phyloP scores from a whole-genome alignment of 192 early-diverging fungal genomes.

The Allomyces javanicus region DNA sequence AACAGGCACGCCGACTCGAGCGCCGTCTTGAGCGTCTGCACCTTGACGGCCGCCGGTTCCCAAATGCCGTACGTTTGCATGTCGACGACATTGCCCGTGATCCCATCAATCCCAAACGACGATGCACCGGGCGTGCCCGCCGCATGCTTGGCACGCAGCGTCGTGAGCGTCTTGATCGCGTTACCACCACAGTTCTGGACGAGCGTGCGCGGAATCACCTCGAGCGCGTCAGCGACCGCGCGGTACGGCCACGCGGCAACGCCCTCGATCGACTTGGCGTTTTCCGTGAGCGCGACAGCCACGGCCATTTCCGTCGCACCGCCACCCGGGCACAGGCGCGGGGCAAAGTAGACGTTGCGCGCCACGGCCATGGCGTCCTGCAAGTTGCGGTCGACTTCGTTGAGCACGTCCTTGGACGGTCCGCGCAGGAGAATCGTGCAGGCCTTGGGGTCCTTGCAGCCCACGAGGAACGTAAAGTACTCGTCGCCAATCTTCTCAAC shows the following conservation, averaged over 20 bases:
- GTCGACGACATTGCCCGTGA: constrained; percentile 74
- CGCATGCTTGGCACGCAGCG: constrained; percentile 88
- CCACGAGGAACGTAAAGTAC: constrained; percentile 88
- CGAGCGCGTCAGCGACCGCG: constrained; percentile 83
- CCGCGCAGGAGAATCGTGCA: constrained; percentile 95
- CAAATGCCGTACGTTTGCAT: constrained; percentile 97
- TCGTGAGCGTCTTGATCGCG: constrained; percentile 87
- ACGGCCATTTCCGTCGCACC: constrained; percentile 98
- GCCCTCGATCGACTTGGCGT: constrained; percentile 72
- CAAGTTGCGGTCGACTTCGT: constrained; percentile 96
- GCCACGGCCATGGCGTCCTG: constrained; percentile 98
- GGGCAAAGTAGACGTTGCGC: constrained; percentile 93
- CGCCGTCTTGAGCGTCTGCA: constrained; percentile 98
- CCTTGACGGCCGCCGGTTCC: constrained; percentile 98
- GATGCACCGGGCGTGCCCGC: constrained; percentile 33
- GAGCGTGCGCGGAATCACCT: constrained; percentile 94
- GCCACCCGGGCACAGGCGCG: constrained; percentile 81
- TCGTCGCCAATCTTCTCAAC: constrained; percentile 98
- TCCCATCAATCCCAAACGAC: constrained; percentile 90
- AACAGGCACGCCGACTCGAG: constrained; percentile 80
- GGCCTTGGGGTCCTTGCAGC: constrained; percentile 92
- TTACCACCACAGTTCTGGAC: constrained; percentile 99
- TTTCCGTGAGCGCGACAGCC: constrained; percentile 66
- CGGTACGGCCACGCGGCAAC: constrained; percentile 94
- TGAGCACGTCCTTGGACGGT: constrained; percentile 89